These are phyloP conservation scores for Hebeloma cylindrosporum DNA, from an alignment of 768 basidiomycete species.

Conservation along the genomic window DNA sequence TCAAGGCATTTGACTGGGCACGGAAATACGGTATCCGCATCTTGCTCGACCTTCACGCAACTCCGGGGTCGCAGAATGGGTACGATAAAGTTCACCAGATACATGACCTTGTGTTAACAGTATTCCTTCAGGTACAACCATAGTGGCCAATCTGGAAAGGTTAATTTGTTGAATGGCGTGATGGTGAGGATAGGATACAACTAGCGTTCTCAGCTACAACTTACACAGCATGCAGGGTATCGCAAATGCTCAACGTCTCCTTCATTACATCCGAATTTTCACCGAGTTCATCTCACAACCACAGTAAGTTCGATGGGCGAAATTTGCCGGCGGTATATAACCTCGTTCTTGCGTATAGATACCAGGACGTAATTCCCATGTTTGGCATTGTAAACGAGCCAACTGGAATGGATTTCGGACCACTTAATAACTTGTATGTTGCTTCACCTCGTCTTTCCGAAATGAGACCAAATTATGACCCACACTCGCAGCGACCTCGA, in stretches of 20 bases:
- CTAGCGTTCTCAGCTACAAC: no score
- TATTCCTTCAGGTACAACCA: conserved; percentile 44
- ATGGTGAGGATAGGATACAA: no score
- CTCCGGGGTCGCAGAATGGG: conserved; percentile 83
- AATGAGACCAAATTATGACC: no score
- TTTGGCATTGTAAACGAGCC: conserved; percentile 72
- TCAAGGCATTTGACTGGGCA: conserved; percentile 76
- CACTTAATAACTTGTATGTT: no score
- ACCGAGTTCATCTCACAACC: conserved; percentile 82
- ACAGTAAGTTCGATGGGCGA: no score
- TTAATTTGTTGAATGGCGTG: no score
- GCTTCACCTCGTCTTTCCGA: no score
- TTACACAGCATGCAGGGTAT: conserved; percentile 46
- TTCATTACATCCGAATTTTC: conserved; percentile 73
- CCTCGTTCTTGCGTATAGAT: no score
- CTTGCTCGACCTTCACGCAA: conserved; percentile 75
- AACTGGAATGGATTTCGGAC: conserved; percentile 54
- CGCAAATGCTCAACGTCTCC: conserved; percentile 78
- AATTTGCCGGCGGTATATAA: no score
- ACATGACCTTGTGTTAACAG: not conserved
- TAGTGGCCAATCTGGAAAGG: conserved; percentile 46
- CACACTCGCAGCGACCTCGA: conserved; percentile 60
- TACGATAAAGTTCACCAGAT: conserved; percentile 13
- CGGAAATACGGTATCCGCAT: conserved; percentile 90
- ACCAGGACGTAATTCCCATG: conserved; percentile 50